Percentiles rank a stretch among this genome's conserved stretches.
Conservation (phyloP, 2,329 filamentous ascomycete species). For the Biscogniauxia mediterranea region DNA sequence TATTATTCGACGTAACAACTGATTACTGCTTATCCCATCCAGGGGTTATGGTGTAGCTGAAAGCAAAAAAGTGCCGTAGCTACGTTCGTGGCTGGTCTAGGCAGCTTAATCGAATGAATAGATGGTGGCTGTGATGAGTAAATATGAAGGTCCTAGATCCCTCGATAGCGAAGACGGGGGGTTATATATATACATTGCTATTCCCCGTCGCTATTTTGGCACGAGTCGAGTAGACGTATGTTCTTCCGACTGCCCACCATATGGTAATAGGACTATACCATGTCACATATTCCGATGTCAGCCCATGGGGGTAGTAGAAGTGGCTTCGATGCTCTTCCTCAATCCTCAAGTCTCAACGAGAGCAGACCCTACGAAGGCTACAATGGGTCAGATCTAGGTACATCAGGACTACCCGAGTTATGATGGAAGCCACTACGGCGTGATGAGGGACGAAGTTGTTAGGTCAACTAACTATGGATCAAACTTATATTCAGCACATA, state of each 20-base stretch:
- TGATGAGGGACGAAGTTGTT: neutral
- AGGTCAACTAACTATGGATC: neutral
- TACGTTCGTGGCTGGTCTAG: neutral
- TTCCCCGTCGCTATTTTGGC: neutral
- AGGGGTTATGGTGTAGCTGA: neutral
- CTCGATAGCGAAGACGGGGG: neutral
- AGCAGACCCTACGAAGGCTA: constrained; percentile 5
- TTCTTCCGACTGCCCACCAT: too few relatives aligned
- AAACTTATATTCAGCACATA: neutral
- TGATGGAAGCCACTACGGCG: constrained; percentile 3
- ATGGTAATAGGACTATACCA: neutral
- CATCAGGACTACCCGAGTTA: constrained; percentile 4
- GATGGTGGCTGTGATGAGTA: neutral
- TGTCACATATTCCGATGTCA: constrained; percentile 18
- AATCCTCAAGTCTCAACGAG: constrained; percentile 1
- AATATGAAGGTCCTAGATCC: neutral
- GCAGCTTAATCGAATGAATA: neutral
- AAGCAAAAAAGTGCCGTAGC: neutral
- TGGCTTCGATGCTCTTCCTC: constrained; percentile 14
- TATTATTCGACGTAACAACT: neutral
- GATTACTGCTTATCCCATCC: neutral
- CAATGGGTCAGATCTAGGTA: constrained; percentile 6
- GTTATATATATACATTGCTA: neutral
- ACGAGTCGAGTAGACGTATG: neutral
- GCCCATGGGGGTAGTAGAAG: constrained; percentile 4